phyloP scores from a whole-genome alignment of 2,329 filamentous ascomycete genomes.

The Penicillium vulpinum region DNA sequence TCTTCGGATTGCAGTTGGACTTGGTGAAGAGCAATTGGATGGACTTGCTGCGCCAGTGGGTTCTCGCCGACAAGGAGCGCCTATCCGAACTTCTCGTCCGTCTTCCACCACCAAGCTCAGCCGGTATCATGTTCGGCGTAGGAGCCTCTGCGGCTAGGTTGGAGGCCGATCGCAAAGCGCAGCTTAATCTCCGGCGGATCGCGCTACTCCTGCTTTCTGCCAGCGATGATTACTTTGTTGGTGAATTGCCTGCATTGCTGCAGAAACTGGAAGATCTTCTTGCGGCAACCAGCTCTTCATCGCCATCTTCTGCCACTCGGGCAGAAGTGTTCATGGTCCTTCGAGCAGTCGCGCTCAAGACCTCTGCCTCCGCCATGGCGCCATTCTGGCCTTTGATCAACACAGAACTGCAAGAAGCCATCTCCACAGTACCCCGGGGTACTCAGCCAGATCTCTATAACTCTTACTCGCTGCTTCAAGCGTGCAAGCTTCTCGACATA shows the following conservation, averaged over 20 bases:
- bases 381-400: constrained; percentile 90
- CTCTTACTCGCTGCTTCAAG: constrained; percentile 76
- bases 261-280: constrained; percentile 87
- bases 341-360: constrained; percentile 76
- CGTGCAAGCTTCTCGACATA: constrained; percentile 88
- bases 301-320: constrained; percentile 84
- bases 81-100: constrained; percentile 77
- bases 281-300: constrained; percentile 79
- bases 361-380: constrained; percentile 74
- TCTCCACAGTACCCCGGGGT: constrained; percentile 71
- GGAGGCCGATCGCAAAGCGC: constrained; percentile 92
- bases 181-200: constrained; percentile 82
- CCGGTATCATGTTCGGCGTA: constrained; percentile 97
- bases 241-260: constrained; percentile 70
- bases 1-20: constrained; percentile 70
- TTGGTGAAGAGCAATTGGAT: constrained; percentile 77
- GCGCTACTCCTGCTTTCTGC: constrained; percentile 76
- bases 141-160: constrained; percentile 88
- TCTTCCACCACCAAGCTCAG: constrained; percentile 81
- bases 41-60: constrained; percentile 79
- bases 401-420: constrained; percentile 75
- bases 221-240: constrained; percentile 74
- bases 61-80: constrained; percentile 80
- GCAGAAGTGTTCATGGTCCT: constrained; percentile 89
- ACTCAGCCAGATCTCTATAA: constrained; percentile 75